Evolutionary conservation across 2,329 filamentous ascomycete genomes (phyloP), one percentile per base, ranked within the genome.

Genomic region (Colletotrichum musicola): DNA sequence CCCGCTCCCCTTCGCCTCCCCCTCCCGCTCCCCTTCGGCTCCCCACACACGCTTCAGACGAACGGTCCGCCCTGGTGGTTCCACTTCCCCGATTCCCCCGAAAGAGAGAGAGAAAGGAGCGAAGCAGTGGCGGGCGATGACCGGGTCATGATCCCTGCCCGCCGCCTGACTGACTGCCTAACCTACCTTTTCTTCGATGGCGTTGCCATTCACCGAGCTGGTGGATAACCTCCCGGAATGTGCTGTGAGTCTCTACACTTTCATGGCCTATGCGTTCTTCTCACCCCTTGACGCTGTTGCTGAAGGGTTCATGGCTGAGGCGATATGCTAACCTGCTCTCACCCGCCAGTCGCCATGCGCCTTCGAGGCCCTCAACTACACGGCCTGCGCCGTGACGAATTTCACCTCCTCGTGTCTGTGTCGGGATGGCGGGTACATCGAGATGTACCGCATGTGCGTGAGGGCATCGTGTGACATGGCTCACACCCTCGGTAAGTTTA

Each of bases 391-490:
- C 2, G 62, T 51, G 30, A 10, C 30, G 22, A 53, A 66, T 18
- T 30, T 65, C n/a, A 56, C 55, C 5, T 58, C 64, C 4, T 16
- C 44, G 16, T 66, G 66, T 30, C 18, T 68, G 1, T 68, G 66
- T 9, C 40, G 47, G 12, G 66, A 68, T 3, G 38, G n/a, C 6
- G n/a, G 20, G 4, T 65, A 42, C 46, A 50, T 65, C 16, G 27
- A 55, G 13, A 27, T 30, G 10, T 49, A 60, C 6, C 62, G 66
- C 10, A 10, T 35, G n/a, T 68, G 66, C 14, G 51, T 61, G 12
- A 49, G 62, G 30, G 18, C 50, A 7, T 40, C 44, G 4, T 65
- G 66, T 27, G 55, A 60, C 7, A 42, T 66, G 40, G 55, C 27
- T 7, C 10, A 64, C n/a, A 20, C 35, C 12, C 44, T 65, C 13